A percentile compares a stretch with the other conserved stretches of the same genome.
phyloP scores from a whole-genome alignment of 2,329 filamentous ascomycete genomes.

The Nigrograna mackinnonii region DNA sequence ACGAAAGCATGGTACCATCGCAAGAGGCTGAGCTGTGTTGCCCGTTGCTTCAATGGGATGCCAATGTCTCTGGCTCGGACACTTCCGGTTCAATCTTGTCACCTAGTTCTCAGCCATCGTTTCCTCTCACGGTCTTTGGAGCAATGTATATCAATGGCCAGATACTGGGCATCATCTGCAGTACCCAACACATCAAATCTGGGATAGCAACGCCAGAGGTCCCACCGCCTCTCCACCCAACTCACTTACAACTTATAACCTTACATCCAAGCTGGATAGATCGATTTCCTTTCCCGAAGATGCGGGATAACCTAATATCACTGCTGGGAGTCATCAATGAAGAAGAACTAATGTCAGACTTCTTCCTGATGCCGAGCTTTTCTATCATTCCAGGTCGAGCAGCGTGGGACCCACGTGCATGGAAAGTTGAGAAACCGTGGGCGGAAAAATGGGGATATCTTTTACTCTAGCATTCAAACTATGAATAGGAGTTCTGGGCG shows the following conservation, averaged over 20 bases:
- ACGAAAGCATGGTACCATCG: neutral
- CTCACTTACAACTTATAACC: conserved; percentile 29
- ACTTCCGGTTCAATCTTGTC: no score
- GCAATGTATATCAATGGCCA: conserved; percentile 37
- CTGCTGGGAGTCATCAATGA: conserved; percentile 36
- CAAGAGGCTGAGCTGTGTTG: neutral
- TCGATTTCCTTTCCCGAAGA: conserved; percentile 44
- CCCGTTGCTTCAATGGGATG: neutral
- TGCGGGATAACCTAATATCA: conserved; percentile 44
- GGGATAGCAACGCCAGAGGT: conserved; percentile 3
- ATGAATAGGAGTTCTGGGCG: no score
- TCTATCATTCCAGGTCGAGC: conserved; percentile 24
- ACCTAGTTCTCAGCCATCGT: conserved; percentile 9
- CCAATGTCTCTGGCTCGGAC: no score
- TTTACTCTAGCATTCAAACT: conserved; percentile 19
- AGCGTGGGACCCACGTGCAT: conserved; percentile 38
- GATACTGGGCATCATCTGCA: conserved; percentile 33
- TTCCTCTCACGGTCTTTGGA: conserved; percentile 23
- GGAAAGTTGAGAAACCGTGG: conserved; percentile 39
- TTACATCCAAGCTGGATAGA: conserved; percentile 46
- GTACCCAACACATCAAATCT: conserved; percentile 6
- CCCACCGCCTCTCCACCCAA: neutral
- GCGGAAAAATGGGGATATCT: conserved; percentile 42
- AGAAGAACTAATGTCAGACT: conserved; percentile 40
- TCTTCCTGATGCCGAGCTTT: conserved; percentile 39